Evolutionary conservation across 116 monocot genomes (phyloP).

Genomic region (Dioscorea cayenensis): DNA sequence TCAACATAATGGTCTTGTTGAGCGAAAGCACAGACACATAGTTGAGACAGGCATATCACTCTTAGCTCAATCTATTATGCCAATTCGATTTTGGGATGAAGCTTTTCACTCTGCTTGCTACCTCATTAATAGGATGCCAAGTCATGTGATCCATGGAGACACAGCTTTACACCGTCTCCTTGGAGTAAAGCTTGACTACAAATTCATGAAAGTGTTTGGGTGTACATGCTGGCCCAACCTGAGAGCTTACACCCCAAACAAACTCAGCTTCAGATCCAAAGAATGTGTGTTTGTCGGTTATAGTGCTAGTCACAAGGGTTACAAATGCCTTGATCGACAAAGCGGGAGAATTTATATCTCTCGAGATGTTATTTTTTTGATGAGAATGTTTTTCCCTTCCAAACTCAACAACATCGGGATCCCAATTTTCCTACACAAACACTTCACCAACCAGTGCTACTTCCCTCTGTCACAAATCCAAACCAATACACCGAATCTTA

Average conservation of each 20-base stretch:
- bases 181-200: not conserved
- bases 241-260: not conserved
- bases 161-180: not conserved
- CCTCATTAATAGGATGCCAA: conserved; percentile 5
- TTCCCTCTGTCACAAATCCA: no score
- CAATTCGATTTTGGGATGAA: conserved; percentile 1
- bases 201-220: not conserved
- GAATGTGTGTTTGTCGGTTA: not conserved
- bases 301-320: no score
- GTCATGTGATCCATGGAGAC: no score
- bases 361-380: conserved; percentile 1
- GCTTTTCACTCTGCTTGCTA: conserved; percentile 4
- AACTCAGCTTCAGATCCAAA: not conserved
- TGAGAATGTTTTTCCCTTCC: conserved; percentile 5
- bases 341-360: conserved; percentile 1
- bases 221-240: conserved; percentile 12
- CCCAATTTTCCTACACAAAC: no score
- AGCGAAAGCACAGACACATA: conserved; percentile 6
- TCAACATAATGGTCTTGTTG: conserved; percentile 11
- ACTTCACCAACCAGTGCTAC: no score
- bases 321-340: not conserved
- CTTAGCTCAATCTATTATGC: not conserved
- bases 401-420: no score
- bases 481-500: no score
- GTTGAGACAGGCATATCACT: no score